Percentiles rank a stretch among this genome's conserved stretches.
Conservation (phyloP, 176 grass and related monocot genomes). For the Pharus latifolius region DNA sequence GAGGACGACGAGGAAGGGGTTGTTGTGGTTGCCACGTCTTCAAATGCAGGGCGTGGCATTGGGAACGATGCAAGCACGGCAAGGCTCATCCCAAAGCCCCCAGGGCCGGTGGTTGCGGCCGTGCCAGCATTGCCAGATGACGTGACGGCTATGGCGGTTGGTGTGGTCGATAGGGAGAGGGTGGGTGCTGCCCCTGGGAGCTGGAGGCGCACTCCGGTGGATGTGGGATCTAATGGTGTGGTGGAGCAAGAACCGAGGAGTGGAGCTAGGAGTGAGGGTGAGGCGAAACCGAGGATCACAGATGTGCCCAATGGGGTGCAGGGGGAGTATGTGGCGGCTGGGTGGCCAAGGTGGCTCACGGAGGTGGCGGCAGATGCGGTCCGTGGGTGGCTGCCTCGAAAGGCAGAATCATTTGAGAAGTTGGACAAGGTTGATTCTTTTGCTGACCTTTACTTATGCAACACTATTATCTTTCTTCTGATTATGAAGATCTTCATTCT, state of each 20-base stretch:
- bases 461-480: not conserved
- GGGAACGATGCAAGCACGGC: constrained; percentile 37
- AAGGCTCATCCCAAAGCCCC: constrained; percentile 67
- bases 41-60: not conserved
- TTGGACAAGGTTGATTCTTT: constrained; percentile 69
- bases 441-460: not conserved
- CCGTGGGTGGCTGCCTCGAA: constrained; percentile 81
- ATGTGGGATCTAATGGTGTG: constrained; percentile 1
- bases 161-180: constrained; percentile 31
- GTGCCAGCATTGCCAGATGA: constrained; percentile 23
- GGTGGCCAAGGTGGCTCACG: constrained; percentile 88
- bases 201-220: not conserved
- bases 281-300: constrained; percentile 27
- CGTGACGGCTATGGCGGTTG: not conserved
- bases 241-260: constrained; percentile 16
- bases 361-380: constrained; percentile 83
- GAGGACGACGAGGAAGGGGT: constrained; percentile 61
- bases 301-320: constrained; percentile 53
- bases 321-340: constrained; percentile 48
- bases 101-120: constrained; percentile 14
- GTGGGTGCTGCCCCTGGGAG: constrained; percentile 10
- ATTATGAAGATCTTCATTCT: constrained; percentile 1
- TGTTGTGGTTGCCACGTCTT: constrained; percentile 31
- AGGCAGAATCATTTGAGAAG: constrained; percentile 93
- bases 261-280: constrained; percentile 6